phyloP scores from a whole-genome alignment of 2,329 filamentous ascomycete species.

The Neurospora crassa region DNA sequence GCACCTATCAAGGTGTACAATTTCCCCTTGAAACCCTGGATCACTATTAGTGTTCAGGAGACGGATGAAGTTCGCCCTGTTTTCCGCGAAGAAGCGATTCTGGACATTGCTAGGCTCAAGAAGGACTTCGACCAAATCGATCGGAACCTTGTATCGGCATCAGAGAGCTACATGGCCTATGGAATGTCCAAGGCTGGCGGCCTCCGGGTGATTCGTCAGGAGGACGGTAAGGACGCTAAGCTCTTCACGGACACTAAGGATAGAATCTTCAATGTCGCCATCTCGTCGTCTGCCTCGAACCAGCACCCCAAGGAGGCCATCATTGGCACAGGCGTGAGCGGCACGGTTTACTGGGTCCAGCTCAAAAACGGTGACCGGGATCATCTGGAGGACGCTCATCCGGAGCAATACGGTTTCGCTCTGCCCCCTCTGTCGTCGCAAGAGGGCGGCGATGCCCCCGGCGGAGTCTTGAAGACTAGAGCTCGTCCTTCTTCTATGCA shows the following conservation, averaged over 20 bases:
- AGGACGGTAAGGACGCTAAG: conserved; percentile 84
- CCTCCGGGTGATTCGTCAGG: conserved; percentile 86
- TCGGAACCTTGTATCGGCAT: conserved; percentile 82
- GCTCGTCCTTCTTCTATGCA: conserved; percentile 83
- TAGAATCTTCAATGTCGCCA: conserved; percentile 86
- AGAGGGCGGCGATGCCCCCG: conserved; percentile 75
- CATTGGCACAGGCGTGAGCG: conserved; percentile 87
- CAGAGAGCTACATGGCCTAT: conserved; percentile 86
- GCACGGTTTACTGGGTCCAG: conserved; percentile 91
- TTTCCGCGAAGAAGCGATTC: conserved; percentile 71
- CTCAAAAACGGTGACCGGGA: conserved; percentile 71
- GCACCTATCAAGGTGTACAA: conserved; percentile 75
- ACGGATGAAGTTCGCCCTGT: conserved; percentile 46
- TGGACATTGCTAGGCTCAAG: conserved; percentile 89
- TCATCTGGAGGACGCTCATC: conserved; percentile 64
- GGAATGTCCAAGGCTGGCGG: conserved; percentile 89
- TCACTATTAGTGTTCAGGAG: conserved; percentile 69
- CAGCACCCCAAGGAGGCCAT: conserved; percentile 64
- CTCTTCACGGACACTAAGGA: conserved; percentile 87
- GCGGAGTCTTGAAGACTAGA: conserved; percentile 89
- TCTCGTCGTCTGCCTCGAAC: conserved; percentile 59
- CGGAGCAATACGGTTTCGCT: conserved; percentile 79
- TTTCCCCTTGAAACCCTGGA: conserved; percentile 94
- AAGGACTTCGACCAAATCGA: conserved; percentile 98
- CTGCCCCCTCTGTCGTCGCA: conserved; percentile 78